These are phyloP conservation scores for Papiliotrema terrestris DNA, from an alignment of 1,284 basidiomycete genomes.

Conservation along the genomic window DNA sequence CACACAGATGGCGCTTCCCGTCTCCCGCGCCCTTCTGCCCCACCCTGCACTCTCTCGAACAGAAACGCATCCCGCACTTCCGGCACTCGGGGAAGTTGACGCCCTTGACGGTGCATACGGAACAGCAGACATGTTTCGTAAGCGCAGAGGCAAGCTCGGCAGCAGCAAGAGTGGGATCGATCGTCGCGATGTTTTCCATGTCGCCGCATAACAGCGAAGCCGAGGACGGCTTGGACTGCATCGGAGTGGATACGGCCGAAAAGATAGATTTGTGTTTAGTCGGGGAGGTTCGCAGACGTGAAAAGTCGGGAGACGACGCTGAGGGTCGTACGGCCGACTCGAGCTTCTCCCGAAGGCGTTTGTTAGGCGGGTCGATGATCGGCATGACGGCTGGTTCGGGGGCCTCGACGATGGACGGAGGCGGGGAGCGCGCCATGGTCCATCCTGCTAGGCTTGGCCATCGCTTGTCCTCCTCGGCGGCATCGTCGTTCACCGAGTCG, in stretches of 20 bases:
- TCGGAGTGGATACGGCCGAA: background rate
- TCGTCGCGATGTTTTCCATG: conserved; percentile 21
- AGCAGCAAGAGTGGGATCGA: conserved; percentile 39
- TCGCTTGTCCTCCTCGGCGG: background rate
- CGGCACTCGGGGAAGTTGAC: conserved; percentile 46
- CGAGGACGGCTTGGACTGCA: conserved; percentile 8
- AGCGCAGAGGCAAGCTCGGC: conserved; percentile 35
- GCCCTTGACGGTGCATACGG: conserved; percentile 35
- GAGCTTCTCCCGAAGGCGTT: background rate
- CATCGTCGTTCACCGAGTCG: too few relatives aligned
- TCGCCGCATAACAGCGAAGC: conserved; percentile 2
- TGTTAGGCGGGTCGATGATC: background rate
- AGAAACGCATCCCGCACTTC: conserved; percentile 42
- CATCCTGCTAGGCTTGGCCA: conserved; percentile 9
- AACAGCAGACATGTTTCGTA: conserved; percentile 40
- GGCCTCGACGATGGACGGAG: background rate
- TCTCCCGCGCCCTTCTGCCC: conserved; percentile 35
- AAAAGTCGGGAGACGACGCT: conserved; percentile 29
- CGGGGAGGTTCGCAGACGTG: background rate
- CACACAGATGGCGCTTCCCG: conserved; percentile 40
- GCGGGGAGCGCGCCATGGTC: conserved; percentile 1
- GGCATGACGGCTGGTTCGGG: background rate
- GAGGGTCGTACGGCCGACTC: conserved; percentile 17
- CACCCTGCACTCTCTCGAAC: conserved; percentile 39
- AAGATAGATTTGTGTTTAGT: background rate